These are phyloP conservation scores for Excoecaria agallocha DNA, from an alignment of 345 rosid genomes.

Conservation along the genomic window DNA sequence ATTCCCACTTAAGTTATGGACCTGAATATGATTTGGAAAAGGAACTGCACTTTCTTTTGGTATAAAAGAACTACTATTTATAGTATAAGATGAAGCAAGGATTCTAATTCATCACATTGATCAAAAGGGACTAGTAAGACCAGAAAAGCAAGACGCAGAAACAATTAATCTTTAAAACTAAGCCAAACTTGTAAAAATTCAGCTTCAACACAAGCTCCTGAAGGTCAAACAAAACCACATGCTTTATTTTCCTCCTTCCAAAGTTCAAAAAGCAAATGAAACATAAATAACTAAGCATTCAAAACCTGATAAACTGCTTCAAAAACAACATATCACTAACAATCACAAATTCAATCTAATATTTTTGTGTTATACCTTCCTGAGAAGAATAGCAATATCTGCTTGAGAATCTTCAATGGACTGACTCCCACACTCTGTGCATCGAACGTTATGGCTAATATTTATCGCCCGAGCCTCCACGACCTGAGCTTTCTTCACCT, in stretches of 20 bases:
- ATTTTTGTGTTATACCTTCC: constrained; percentile 42
- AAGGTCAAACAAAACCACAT: neutral
- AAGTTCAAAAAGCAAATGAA: neutral
- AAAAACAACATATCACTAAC: neutral
- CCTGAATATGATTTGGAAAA: neutral
- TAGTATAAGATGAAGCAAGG: too few relatives aligned
- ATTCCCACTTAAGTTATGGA: neutral
- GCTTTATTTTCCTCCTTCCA: neutral
- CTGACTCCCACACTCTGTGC: constrained; percentile 97
- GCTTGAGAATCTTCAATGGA: constrained; percentile 62
- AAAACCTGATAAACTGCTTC: neutral
- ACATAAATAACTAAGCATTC: neutral
- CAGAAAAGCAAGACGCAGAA: neutral
- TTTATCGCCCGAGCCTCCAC: constrained; percentile 86
- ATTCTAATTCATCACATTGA: too few relatives aligned
- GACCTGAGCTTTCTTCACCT: constrained; percentile 54
- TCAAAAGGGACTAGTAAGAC: neutral
- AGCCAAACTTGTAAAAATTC: neutral
- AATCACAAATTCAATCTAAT: neutral
- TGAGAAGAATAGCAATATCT: too few relatives aligned
- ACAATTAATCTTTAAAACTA: neutral
- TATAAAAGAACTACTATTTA: too few relatives aligned
- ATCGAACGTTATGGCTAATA: constrained; percentile 89
- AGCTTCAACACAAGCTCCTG: neutral
- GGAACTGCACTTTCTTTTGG: neutral